Conservation (phyloP, 768 basidiomycete species). For the Trichaptum fuscoviolaceum region DNA sequence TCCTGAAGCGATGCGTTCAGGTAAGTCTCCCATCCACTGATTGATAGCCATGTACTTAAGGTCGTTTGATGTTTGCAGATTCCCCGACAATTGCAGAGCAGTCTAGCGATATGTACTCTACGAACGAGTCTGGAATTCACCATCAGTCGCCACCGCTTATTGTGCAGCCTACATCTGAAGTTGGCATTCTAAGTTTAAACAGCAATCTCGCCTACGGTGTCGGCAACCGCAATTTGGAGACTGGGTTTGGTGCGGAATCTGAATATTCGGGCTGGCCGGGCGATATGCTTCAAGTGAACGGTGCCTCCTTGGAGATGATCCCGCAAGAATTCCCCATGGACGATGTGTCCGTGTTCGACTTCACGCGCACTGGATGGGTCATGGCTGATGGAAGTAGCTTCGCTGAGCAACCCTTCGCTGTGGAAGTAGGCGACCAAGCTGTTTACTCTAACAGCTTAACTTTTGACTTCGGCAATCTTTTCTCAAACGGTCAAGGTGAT, state of each 20-base stretch:
- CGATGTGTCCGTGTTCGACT: neutral
- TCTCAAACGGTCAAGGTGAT: neutral
- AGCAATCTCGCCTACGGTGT: neutral
- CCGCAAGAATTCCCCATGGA: neutral
- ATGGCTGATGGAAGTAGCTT: neutral
- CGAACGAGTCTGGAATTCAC: neutral
- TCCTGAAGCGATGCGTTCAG: neutral
- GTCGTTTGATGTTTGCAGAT: neutral
- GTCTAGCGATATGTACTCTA: neutral
- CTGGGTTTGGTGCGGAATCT: neutral
- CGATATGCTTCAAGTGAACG: neutral
- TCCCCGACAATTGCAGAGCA: neutral
- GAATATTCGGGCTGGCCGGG: neutral
- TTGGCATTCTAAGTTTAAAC: neutral
- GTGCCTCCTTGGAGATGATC: neutral
- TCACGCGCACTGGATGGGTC: neutral
- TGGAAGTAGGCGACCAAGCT: neutral
- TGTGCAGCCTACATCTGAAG: neutral
- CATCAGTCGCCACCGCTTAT: neutral
- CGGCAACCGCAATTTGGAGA: neutral
- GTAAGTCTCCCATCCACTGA: neutral
- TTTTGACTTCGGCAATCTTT: neutral
- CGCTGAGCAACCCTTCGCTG: neutral
- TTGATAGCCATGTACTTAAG: neutral
- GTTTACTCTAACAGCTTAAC: neutral